Percentiles rank a stretch among this genome's conserved stretches.
Evolutionary conservation across 164 flowering plant genomes (phyloP).

Genomic region (Cinnamomum micranthum): DNA sequence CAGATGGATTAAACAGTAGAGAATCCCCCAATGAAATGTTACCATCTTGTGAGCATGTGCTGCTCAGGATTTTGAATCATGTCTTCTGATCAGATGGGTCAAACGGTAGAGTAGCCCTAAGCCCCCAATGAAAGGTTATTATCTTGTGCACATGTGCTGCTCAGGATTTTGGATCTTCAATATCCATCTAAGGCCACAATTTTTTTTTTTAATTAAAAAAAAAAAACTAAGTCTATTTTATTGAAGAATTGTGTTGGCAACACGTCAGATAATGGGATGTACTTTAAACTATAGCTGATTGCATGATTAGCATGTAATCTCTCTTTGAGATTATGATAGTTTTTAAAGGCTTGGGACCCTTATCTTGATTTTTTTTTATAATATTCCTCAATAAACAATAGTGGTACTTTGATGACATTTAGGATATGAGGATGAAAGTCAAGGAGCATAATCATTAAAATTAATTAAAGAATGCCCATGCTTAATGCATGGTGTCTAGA

Average conservation of each 20-base stretch:
- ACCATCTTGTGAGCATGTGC: no score
- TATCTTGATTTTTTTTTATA: not conserved
- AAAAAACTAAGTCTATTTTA: no score
- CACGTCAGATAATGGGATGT: not conserved
- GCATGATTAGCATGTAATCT: not conserved
- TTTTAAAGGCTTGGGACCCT: constrained; percentile 3
- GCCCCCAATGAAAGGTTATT: no score
- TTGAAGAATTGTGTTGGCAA: not conserved
- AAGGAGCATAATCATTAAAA: not conserved
- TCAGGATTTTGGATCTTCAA: no score
- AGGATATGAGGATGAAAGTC: not conserved
- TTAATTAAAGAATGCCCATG: not conserved
- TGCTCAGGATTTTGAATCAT: no score
- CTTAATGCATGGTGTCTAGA: not conserved
- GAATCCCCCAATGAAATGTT: no score
- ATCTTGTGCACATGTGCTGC: no score
- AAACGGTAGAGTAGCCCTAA: no score
- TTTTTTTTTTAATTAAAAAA: no score
- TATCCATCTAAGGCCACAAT: no score
- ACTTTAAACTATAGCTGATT: not conserved
- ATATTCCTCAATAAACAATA: not conserved
- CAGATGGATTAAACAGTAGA: no score
- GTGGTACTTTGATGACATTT: not conserved
- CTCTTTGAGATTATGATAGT: not conserved
- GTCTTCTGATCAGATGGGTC: no score